Base-by-base conservation (phyloP, 169 alveolate genomes). In the Babesia ovata region DNA sequence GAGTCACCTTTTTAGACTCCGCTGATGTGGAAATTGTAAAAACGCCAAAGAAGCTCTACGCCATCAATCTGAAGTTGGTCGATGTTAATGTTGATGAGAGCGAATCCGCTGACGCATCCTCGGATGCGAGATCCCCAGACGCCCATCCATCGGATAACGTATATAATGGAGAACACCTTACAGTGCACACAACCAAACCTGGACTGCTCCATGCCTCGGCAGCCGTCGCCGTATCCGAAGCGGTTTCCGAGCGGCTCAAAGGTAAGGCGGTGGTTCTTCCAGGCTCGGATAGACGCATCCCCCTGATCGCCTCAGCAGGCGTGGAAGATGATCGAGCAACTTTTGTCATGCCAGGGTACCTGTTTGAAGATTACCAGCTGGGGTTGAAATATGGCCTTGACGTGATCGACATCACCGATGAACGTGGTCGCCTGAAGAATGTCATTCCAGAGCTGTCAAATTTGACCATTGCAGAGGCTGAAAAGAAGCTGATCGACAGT, bases 141-240 rank as follows among this genome's bases (percentile, higher is more conserved):
- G 39, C 10, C 39, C 39, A 33, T 33, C 50, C 50, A 16, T 10
- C 19, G n/a, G 26, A 10, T 0, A 1, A 26, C 21, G 61, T 11
- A 6, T 2, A 49, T 14, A 16, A 22, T 16, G 56, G n/a, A 16
- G 78, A 33, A 2, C 4, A 14, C 29, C 22, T 67, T 6, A 62
- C 28, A 9, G 70, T 21, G 14, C 24, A 58, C 28, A 67, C 81
- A 4, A 57, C 65, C 4, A 19, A n/a, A 13, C 86, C 79, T 17
- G 81, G 50, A 17, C 48, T 66, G 29, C 46, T 65, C 8, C 61
- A 56, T 28, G 88, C 79, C 12, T 39, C 82, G 9, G 73, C 77
- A 6, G 83, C 79, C 28, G 53, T 79, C 4, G 84, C 63, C 14
- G 88, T 79, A 63, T 44, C 71, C 4, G 50, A n/a, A 2, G 78